Conservation (phyloP, 2,329 filamentous ascomycete genomes). For the Colletotrichum euphorbiae region DNA sequence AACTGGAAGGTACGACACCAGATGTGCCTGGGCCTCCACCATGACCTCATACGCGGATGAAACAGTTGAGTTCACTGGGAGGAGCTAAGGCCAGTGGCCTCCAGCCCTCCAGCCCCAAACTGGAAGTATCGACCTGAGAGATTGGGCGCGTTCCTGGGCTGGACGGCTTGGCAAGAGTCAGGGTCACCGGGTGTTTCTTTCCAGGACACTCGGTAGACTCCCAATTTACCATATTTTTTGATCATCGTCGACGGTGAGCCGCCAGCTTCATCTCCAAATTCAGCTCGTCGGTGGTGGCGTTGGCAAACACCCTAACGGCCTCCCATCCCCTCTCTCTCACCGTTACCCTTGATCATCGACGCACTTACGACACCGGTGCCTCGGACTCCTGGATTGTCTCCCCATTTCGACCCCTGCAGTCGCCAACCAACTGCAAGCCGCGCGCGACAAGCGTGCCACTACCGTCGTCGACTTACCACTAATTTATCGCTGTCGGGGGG, state of each 20-base stretch:
- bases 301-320: constrained; percentile 2
- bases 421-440: constrained; percentile 27
- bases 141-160: neutral
- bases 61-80: constrained; percentile 19
- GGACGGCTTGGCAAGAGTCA: neutral
- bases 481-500: constrained; percentile 9
- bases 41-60: constrained; percentile 40
- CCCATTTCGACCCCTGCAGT: constrained; percentile 19
- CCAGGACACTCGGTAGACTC: constrained; percentile 9
- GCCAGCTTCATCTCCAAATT: constrained; percentile 1
- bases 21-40: constrained; percentile 31
- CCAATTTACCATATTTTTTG: neutral
- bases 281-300: constrained; percentile 5
- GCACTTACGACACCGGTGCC: constrained; percentile 7
- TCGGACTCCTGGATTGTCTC: constrained; percentile 8
- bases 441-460: constrained; percentile 17
- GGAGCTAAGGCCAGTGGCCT: constrained; percentile 19
- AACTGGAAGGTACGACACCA: constrained; percentile 9
- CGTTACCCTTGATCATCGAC: constrained; percentile 9
- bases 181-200: neutral
- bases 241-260: constrained; percentile 3
- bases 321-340: neutral
- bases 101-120: neutral
- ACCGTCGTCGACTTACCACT: constrained; percentile 11
- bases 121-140: too few relatives aligned